Evolutionary conservation across 768 basidiomycete species (phyloP), one percentile per base, ranked within the genome.

Genomic region (Suillus luteus): DNA sequence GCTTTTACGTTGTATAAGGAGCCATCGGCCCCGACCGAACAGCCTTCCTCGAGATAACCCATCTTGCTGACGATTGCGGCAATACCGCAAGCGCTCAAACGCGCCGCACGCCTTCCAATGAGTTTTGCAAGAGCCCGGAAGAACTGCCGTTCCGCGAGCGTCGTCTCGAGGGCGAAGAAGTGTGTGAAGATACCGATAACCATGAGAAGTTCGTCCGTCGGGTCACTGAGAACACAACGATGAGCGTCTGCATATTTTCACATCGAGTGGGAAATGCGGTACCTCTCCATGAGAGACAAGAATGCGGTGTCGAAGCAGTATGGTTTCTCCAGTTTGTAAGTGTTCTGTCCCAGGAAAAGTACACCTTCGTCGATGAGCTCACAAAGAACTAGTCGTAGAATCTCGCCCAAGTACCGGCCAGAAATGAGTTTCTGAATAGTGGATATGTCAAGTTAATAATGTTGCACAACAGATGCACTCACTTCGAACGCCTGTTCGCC

Each of bases 341-440:
- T 97, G 75, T 96, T 94, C 78, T 99, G 96, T 31, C 97, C 96
- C 37, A 97, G 85, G 88, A 99, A 99, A 60, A 99, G 85, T 22
- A 96, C 92, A 77, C 96, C 97, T 68, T 95, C 91, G 72, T 97
- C 96, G 72, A 97, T 95, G 57, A 99, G 87, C 75, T 99, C 96
- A 72, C 90, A 92, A 64, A 99, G 85, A 68, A 98, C 90, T 35
- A 99, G 82, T n/a, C 96, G 90, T 68, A 98, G 83, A 69, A 99
- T 95, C 79, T 99, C 96, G 64, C 96, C 96, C 41, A 99, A 86
- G 74, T 97, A 97, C 61, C 94, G 89, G 59, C 95, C 95, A 1
- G 95, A 95, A 64, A 97, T 96, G 68, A 96, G 83, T 95, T 95
- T 97, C 95, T 90, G 9, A 11, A 24, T 0, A 2, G 40, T 61